Conservation (phyloP, 495 filamentous ascomycete species). For the Amphirosellinia nigrospora region DNA sequence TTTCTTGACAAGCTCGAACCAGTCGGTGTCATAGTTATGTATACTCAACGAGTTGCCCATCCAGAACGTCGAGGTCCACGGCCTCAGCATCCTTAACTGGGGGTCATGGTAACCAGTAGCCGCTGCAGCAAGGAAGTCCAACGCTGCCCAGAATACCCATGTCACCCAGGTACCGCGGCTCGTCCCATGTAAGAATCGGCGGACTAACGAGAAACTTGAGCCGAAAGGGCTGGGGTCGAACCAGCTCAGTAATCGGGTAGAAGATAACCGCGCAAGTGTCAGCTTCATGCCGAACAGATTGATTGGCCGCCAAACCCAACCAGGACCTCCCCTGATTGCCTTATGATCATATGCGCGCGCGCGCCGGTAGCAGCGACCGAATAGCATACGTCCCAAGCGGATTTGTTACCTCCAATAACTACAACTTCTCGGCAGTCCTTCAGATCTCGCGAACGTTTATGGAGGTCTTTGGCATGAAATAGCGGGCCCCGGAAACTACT, state of each 20-base stretch:
- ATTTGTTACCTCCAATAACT: conserved; percentile 71
- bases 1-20: conserved; percentile 60
- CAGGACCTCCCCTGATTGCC: conserved; percentile 51
- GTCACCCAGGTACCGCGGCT: conserved; percentile 64
- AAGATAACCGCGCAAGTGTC: conserved; percentile 57
- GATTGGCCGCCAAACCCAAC: conserved; percentile 60
- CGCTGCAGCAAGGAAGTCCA: conserved; percentile 56
- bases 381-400: conserved; percentile 71
- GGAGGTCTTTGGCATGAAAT: conserved; percentile 63
- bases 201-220: conserved; percentile 53
- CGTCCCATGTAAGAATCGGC: conserved; percentile 66
- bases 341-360: conserved; percentile 62
- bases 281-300: neutral
- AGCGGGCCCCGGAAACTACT: conserved; percentile 60
- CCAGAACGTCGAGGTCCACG: conserved; percentile 63
- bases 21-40: conserved; percentile 63
- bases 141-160: conserved; percentile 62
- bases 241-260: conserved; percentile 68
- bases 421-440: conserved; percentile 48
- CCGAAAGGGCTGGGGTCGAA: conserved; percentile 69
- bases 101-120: conserved; percentile 60
- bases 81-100: conserved; percentile 59
- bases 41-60: conserved; percentile 59
- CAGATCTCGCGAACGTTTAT: conserved; percentile 40
- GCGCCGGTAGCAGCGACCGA: conserved; percentile 61